phyloP scores from a whole-genome alignment of 768 basidiomycete species.

The Boletellus ananiceps region DNA sequence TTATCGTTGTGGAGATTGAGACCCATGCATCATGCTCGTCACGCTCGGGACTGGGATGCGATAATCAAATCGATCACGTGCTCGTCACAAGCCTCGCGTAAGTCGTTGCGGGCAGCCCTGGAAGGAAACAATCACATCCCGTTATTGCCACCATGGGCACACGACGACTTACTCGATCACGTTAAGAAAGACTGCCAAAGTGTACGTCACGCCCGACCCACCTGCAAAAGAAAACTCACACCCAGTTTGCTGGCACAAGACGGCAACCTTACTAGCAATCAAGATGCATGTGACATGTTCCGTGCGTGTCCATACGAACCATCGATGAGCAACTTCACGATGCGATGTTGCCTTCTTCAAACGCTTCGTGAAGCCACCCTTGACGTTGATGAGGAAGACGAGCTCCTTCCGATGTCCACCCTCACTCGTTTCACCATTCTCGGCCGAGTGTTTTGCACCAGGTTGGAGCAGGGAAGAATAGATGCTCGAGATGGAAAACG shows the following conservation, averaged over 20 bases:
- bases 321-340: slow-evolving; percentile 49
- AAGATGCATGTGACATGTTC: slow-evolving; percentile 42
- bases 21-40: no score
- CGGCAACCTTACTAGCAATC: slow-evolving; percentile 39
- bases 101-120: slow-evolving; percentile 25
- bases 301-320: slow-evolving; percentile 53
- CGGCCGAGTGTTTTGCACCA: background rate
- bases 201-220: slow-evolving; percentile 48
- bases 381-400: slow-evolving; percentile 54
- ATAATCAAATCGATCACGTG: no score
- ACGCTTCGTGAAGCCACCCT: slow-evolving; percentile 55
- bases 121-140: background rate
- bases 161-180: slow-evolving; percentile 38
- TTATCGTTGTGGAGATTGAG: no score
- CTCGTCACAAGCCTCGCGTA: no score
- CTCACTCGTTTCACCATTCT: background rate
- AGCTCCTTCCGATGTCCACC: slow-evolving; percentile 38
- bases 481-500: slow-evolving; percentile 56
- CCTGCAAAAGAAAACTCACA: slow-evolving; percentile 24
- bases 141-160: background rate
- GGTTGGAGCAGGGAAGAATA: slow-evolving; percentile 22
- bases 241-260: background rate
- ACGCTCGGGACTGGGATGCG: no score
- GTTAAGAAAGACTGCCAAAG: slow-evolving; percentile 41
- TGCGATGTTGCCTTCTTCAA: slow-evolving; percentile 33